phyloP scores from a whole-genome alignment of 257 asterid genomes.

The Nemophila menziesii region DNA sequence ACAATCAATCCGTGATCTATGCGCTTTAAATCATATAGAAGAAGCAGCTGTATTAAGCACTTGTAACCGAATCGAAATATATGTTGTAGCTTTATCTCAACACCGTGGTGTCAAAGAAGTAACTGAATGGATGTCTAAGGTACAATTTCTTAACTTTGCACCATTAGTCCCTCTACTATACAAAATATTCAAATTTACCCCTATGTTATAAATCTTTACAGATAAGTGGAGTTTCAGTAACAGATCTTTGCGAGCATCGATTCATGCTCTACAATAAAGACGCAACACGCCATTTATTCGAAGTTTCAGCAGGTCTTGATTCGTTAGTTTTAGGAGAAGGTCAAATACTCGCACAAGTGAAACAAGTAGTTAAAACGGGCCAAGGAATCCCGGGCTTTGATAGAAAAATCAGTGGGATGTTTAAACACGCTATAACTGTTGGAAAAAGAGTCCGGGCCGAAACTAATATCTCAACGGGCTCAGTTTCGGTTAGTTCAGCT shows the following conservation, averaged over 20 bases:
- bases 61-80: slow-evolving; percentile 82
- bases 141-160: too few relatives aligned
- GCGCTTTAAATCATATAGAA: slow-evolving; percentile 71
- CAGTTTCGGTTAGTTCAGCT: slow-evolving; percentile 93
- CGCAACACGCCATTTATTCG: slow-evolving; percentile 67
- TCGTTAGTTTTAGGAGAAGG: slow-evolving; percentile 95
- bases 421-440: slow-evolving; percentile 69
- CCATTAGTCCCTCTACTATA: too few relatives aligned
- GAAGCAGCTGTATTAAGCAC: slow-evolving; percentile 97
- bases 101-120: slow-evolving; percentile 88
- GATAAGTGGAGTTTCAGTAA: slow-evolving; percentile 68
- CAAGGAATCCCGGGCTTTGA: slow-evolving; percentile 79
- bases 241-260: slow-evolving; percentile 56
- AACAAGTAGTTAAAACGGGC: slow-evolving; percentile 70
- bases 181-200: background rate
- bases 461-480: slow-evolving; percentile 70
- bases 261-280: slow-evolving; percentile 57
- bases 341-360: slow-evolving; percentile 88
- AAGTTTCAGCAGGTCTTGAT: slow-evolving; percentile 87
- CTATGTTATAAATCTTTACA: slow-evolving; percentile 9
- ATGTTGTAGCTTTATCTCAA: slow-evolving; percentile 72
- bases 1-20: slow-evolving; percentile 58
- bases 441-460: slow-evolving; percentile 92
- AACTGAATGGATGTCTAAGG: slow-evolving; percentile 98
- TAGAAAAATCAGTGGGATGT: slow-evolving; percentile 64